Evolutionary conservation across 495 filamentous ascomycete species (phyloP).

Genomic region (Cairneyella variabilis): DNA sequence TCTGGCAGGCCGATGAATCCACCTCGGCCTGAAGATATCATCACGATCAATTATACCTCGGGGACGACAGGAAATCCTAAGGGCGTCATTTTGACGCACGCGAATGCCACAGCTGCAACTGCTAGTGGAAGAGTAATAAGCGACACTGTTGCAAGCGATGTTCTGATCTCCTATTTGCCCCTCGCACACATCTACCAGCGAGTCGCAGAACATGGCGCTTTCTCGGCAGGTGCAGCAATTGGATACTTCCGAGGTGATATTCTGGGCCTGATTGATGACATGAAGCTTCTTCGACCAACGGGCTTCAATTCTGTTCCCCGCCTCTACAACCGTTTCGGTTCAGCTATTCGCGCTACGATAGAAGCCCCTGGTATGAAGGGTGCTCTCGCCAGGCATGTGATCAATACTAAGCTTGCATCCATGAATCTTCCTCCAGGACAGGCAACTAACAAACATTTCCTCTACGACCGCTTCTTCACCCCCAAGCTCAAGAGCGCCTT

Average conservation of each 20-base stretch:
- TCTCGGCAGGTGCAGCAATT: constrained; percentile 71
- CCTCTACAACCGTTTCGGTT: constrained; percentile 87
- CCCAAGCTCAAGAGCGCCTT: constrained; percentile 79
- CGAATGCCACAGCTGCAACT: constrained; percentile 71
- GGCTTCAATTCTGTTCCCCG: constrained; percentile 86
- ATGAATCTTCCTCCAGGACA: constrained; percentile 66
- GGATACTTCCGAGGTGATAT: constrained; percentile 97
- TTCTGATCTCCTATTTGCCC: constrained; percentile 82
- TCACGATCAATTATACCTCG: constrained; percentile 98
- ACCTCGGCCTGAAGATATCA: constrained; percentile 69
- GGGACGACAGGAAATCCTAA: constrained; percentile 95
- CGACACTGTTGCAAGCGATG: constrained; percentile 48
- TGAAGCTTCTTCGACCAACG: constrained; percentile 82
- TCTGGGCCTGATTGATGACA: constrained; percentile 78
- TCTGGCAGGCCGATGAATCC: constrained; percentile 63
- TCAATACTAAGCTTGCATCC: constrained; percentile 73
- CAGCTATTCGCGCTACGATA: constrained; percentile 73
- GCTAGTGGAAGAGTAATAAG: constrained; percentile 50
- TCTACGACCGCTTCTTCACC: constrained; percentile 94
- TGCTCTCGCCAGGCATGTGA: constrained; percentile 71
- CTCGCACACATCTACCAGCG: constrained; percentile 93
- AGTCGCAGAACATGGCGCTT: constrained; percentile 68
- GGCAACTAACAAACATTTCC: constrained; percentile 73
- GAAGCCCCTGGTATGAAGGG: constrained; percentile 80
- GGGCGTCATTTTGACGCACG: constrained; percentile 84